A percentile compares a stretch with the other conserved stretches of the same genome.
Evolutionary conservation across 2,329 filamentous ascomycete species (phyloP).

Genomic region (Fusarium bulbicola): DNA sequence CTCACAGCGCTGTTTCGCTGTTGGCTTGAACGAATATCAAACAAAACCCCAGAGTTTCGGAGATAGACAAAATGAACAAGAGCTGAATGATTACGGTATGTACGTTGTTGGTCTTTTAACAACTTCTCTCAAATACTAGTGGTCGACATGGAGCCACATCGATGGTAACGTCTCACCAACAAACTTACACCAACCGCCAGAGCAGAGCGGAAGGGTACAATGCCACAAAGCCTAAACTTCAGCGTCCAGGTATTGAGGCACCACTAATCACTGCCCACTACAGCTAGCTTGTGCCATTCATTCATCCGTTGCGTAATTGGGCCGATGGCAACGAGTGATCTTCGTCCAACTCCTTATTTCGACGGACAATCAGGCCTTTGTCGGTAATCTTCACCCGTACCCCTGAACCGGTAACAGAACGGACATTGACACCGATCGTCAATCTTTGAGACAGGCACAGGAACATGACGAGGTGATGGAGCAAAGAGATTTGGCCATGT

Average conservation of each 20-base stretch:
- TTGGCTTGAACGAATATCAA: neutral
- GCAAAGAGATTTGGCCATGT: slow-evolving; percentile 7
- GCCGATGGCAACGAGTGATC: slow-evolving; percentile 1
- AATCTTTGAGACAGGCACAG: slow-evolving; percentile 28
- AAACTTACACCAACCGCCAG: slow-evolving; percentile 7
- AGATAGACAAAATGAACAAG: neutral
- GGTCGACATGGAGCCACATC: slow-evolving; percentile 10
- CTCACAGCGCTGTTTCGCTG: slow-evolving; percentile 2
- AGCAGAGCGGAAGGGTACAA: neutral
- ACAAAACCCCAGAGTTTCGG: slow-evolving; percentile 12
- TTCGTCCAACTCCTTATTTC: slow-evolving; percentile 1
- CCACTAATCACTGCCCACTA: neutral
- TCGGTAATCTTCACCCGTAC: slow-evolving; percentile 14
- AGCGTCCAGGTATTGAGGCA: neutral
- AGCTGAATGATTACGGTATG: neutral
- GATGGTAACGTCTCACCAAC: slow-evolving; percentile 16
- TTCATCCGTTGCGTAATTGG: slow-evolving; percentile 2
- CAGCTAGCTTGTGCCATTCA: neutral
- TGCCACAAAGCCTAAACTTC: slow-evolving; percentile 9
- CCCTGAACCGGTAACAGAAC: slow-evolving; percentile 20
- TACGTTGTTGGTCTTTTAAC: slow-evolving; percentile 6
- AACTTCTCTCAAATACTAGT: neutral
- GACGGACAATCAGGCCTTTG: slow-evolving; percentile 5
- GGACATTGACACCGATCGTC: slow-evolving; percentile 12
- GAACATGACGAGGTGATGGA: slow-evolving; percentile 2